These are phyloP conservation scores for Candida orba DNA, from an alignment of 805 yeast species.

Conservation along the genomic window DNA sequence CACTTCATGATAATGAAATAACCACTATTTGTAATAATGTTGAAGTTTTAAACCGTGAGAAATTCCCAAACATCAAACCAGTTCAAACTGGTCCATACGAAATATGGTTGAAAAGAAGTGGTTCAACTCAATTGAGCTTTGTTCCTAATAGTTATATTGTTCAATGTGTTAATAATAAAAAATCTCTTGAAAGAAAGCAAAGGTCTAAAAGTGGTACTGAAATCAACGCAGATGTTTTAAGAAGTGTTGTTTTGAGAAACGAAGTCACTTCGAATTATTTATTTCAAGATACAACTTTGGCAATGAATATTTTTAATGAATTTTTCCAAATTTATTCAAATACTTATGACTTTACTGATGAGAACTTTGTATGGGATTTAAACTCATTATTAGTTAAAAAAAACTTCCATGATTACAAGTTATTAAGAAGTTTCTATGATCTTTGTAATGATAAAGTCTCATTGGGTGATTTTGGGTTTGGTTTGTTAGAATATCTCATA, in stretches of 20 bases:
- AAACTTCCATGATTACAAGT: background rate
- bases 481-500: conserved; percentile 1
- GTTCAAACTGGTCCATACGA: background rate
- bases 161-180: conserved; percentile 4
- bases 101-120: background rate
- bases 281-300: conserved; percentile 2
- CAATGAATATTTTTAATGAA: conserved; percentile 1
- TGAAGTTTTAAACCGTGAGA: conserved; percentile 7
- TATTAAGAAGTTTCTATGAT: conserved; percentile 1
- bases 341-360: background rate
- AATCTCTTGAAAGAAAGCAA: background rate
- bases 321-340: background rate
- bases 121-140: background rate
- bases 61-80: background rate
- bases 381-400: background rate
- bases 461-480: conserved; percentile 7
- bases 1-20: background rate
- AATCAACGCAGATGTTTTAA: conserved; percentile 8
- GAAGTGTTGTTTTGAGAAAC: conserved; percentile 8
- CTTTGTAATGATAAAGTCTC: background rate
- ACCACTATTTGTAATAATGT: conserved; percentile 4
- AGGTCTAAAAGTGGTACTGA: background rate
- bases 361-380: background rate
- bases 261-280: conserved; percentile 1
- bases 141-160: conserved; percentile 4